Evolutionary conservation across 192 early-diverging fungal genomes (phyloP), one percentile per base, ranked within the genome.

Genomic region (Entomortierella chlamydospora): DNA sequence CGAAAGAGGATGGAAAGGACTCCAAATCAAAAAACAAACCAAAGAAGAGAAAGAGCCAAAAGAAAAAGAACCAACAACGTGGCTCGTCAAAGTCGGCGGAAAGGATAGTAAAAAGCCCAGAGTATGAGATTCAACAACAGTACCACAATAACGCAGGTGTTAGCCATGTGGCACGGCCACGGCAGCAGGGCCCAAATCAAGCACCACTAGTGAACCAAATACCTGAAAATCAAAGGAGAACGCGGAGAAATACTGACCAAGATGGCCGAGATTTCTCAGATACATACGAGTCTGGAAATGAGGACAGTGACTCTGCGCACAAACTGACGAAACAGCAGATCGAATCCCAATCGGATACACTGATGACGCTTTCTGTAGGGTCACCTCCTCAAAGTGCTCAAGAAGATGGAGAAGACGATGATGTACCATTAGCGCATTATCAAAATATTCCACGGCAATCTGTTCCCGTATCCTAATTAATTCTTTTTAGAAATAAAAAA

Each of bases 361-460:
- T 71, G 41, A 65, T 37, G 28, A 28, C 60, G 39, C 56, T 72
- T 15, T 67, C 73, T 50, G 64, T 83, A 34, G 49, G 26, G 58
- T 63, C 70, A 52, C 73, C 45, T 20, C 70, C 54, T 28, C n/a
- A 41, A 22, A 31, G 4, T 13, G 7, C 54, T 7, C 61, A 52
- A 4, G 70, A 52, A 28, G 61, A 64, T 25, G 89, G 90, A 49
- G 89, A 91, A 49, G 90, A 91, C 52, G 90, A 91, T 43, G 86
- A 91, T 72, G 87, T 91, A 10, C 89, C 89, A 3, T 66, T 91
- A 56, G 89, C 87, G 3, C 71, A 90, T 66, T 90, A 90, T 67
- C 68, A 73, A 68, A 76, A 77, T 25, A 64, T 64, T 54, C 54
- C 70, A 23, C 70, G 70, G 7, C 70, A 72, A 33, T 37, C 61